A percentile compares a stretch with the other conserved stretches of the same genome.
Conservation (phyloP, 140 eudicot genomes). For the Stevia rebaudiana region DNA sequence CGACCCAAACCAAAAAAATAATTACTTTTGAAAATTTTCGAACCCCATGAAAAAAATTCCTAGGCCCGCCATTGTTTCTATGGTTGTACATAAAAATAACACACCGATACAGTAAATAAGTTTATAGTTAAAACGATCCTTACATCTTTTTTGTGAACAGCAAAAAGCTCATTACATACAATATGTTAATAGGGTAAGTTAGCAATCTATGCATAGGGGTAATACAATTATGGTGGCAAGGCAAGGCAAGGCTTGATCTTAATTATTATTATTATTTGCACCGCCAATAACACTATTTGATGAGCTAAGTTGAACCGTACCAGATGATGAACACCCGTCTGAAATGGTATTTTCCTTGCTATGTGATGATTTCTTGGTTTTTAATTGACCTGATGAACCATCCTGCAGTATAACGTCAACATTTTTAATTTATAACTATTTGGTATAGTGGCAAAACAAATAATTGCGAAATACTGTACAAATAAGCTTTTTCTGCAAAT, state of each 20-base stretch:
- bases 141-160: not conserved
- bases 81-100: too few relatives aligned
- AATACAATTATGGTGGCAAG: conserved; percentile 4
- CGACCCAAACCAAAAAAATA: too few relatives aligned
- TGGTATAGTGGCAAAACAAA: not conserved
- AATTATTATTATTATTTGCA: conserved; percentile 28
- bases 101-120: too few relatives aligned
- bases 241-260: conserved; percentile 12
- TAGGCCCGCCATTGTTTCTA: too few relatives aligned
- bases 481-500: not conserved
- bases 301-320: conserved; percentile 61
- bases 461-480: not conserved
- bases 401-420: conserved; percentile 41
- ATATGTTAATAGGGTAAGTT: too few relatives aligned
- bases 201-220: conserved; percentile 22
- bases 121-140: not conserved
- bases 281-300: conserved; percentile 71
- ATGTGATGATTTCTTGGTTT: conserved; percentile 34
- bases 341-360: conserved; percentile 52
- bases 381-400: conserved; percentile 41
- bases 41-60: too few relatives aligned
- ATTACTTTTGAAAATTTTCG: too few relatives aligned
- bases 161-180: too few relatives aligned
- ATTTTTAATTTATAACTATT: not conserved
- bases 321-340: conserved; percentile 72